Base-by-base conservation (phyloP, 2,329 filamentous ascomycete genomes). In the Ceratocystis ficicola region DNA sequence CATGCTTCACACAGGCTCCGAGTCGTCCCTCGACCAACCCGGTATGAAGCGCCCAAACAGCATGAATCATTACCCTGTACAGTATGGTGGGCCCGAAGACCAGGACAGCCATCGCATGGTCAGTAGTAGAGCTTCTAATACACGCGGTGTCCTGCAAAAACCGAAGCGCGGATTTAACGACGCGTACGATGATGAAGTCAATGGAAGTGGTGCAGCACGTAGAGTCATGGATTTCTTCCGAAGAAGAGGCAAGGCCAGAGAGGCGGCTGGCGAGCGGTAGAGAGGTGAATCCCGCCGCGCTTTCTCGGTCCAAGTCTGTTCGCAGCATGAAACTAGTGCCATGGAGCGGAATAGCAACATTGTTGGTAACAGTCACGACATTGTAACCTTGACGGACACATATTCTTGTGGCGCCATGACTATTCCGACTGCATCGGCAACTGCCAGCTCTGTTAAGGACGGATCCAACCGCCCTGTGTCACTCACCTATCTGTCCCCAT, bases 211-310 rank as follows among this genome's bases (percentile, higher is more conserved):
- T 57, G 89, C 91, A 2, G 91, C 92, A 15, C 87, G 92, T 74
- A 86, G 90, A 73, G 94, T 99, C 48, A 97, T 99, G 92, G 93
- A 99, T 77, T 96, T 97, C 76, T 99, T 99, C 80, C 83, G 94
- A 71, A 83, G 92, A 74, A 84, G 92, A 73, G 90, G 89, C 66
- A 90, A 87, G 77, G 89, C 86, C 22, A 68, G 66, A 66, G 66
- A 68, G 46, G 66, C 63, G 50, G 64, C 59, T 63, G 59, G 64
- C 57, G 62, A 66, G 63, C 68, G 65, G 67, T 65, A 68, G 66
- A 66, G 48, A 57, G 62, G 60, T 8, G 17, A 61, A 62, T 65
- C 64, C 44, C 62, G 67, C 66, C 68, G 44, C 62, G 48, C 57
- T 65, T 67, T 64, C 64, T 65, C 67, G 50, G 41, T 57, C 48